A percentile compares a stretch with the other conserved stretches of the same genome.
Conservation (phyloP, 306 rosid genomes). For the Cyamopsis tetragonoloba region DNA sequence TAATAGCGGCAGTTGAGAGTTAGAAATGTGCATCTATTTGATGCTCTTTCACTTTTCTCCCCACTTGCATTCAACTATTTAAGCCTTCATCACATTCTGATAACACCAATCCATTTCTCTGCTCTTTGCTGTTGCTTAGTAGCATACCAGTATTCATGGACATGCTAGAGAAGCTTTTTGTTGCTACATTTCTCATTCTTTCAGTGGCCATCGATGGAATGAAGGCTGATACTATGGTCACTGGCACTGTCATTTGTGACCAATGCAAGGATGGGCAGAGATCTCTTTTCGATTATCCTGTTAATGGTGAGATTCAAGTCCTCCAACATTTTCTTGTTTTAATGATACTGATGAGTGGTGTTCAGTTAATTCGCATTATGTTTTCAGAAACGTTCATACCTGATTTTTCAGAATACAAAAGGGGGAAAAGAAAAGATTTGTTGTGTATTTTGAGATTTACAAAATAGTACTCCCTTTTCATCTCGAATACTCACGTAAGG, state of each 20-base stretch:
- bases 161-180: conserved; percentile 30
- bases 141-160: conserved; percentile 52
- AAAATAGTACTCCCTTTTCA: background rate
- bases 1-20: conserved; percentile 64
- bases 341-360: background rate
- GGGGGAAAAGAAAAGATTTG: background rate
- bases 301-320: conserved; percentile 51
- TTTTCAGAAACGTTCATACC: background rate
- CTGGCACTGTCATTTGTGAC: conserved; percentile 85
- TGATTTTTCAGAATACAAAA: too few species aligned
- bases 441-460: background rate
- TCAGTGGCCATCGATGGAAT: conserved; percentile 43
- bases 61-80: conserved; percentile 17
- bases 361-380: background rate
- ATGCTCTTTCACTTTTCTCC: background rate
- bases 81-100: conserved; percentile 31
- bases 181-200: conserved; percentile 38
- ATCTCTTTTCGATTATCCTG: conserved; percentile 72
- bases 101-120: conserved; percentile 26
- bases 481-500: background rate
- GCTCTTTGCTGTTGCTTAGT: background rate
- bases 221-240: conserved; percentile 53
- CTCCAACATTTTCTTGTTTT: conserved; percentile 12
- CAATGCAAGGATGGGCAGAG: conserved; percentile 87
- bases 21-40: conserved; percentile 28